phyloP scores from a whole-genome alignment of 352 stramenopile species.

The Globisporangium middletonii region DNA sequence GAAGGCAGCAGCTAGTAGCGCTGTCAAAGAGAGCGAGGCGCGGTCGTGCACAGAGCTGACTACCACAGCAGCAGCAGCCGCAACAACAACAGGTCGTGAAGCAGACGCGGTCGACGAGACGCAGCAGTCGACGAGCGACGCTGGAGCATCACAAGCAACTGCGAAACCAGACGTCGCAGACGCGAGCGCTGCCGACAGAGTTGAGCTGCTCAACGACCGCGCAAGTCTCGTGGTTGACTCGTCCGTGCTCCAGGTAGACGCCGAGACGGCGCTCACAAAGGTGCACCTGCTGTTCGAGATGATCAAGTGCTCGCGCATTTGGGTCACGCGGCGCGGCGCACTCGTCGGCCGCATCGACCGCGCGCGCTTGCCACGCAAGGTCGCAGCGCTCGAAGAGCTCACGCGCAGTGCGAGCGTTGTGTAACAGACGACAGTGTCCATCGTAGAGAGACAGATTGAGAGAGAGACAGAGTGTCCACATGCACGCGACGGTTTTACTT shows the following conservation, averaged over 20 bases:
- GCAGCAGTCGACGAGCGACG: not conserved
- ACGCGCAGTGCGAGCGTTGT: slow-evolving; percentile 13
- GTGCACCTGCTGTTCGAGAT: slow-evolving; percentile 75
- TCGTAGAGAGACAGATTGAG: not conserved
- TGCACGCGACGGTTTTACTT: not conserved
- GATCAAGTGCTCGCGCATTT: slow-evolving; percentile 58
- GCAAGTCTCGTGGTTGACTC: slow-evolving; percentile 31
- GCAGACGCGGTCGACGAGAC: not conserved
- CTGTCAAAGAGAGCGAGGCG: slow-evolving; percentile 6
- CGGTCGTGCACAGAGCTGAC: slow-evolving; percentile 4
- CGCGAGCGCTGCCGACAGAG: not conserved
- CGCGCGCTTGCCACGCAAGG: slow-evolving; percentile 30
- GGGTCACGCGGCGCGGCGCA: slow-evolving; percentile 42
- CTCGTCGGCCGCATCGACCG: slow-evolving; percentile 50
- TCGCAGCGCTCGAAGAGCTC: slow-evolving; percentile 22
- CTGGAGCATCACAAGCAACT: not conserved
- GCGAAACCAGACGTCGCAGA: not conserved
- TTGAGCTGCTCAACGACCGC: slow-evolving; percentile 18
- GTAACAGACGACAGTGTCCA: slow-evolving; percentile 1
- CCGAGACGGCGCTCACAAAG: slow-evolving; percentile 44
- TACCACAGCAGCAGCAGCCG: not conserved
- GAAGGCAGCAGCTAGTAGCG: not conserved
- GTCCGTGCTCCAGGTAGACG: slow-evolving; percentile 49
- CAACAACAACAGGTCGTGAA: not conserved
- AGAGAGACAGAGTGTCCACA: not conserved